phyloP scores from a whole-genome alignment of 2,329 filamentous ascomycete species.

The Emmonsiellopsis sp. region DNA sequence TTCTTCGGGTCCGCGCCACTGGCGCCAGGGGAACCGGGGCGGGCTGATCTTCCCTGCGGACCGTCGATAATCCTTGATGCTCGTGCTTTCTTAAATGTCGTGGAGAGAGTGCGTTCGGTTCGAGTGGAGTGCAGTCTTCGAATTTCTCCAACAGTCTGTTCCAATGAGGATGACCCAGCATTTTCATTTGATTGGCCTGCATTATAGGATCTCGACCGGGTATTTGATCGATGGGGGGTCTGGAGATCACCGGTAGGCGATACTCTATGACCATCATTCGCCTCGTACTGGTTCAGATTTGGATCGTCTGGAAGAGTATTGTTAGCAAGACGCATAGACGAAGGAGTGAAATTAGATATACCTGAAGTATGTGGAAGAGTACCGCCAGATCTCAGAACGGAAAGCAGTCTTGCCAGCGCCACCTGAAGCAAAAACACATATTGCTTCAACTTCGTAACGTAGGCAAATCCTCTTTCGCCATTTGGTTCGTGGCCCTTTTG shows the following conservation, averaged over 20 bases:
- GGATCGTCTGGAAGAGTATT: constrained; percentile 51
- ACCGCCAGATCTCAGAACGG: constrained; percentile 75
- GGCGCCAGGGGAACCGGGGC: constrained; percentile 57
- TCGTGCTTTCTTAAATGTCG: constrained; percentile 80
- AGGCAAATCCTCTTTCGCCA: constrained; percentile 54
- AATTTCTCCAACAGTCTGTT: constrained; percentile 94
- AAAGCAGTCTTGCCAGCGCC: constrained; percentile 77
- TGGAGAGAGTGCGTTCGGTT: constrained; percentile 88
- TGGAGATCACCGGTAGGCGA: constrained; percentile 41
- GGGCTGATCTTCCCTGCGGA: constrained; percentile 57
- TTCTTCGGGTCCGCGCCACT: constrained; percentile 40
- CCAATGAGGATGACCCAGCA: constrained; percentile 67
- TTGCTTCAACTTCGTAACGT: constrained; percentile 79
- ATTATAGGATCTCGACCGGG: constrained; percentile 65
- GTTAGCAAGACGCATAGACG: constrained; percentile 10
- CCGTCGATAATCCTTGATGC: constrained; percentile 90
- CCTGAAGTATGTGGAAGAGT: constrained; percentile 64
- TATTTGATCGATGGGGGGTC: constrained; percentile 52
- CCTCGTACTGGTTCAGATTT: constrained; percentile 57
- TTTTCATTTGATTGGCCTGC: constrained; percentile 52
- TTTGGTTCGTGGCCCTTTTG: constrained; percentile 45
- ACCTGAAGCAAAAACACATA: constrained; percentile 90
- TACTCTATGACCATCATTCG: constrained; percentile 53
- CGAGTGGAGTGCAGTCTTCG: constrained; percentile 83
- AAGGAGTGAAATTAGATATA: constrained; percentile 25